phyloP scores from a whole-genome alignment of 371 early-diverging fungal species.

The Synchytrium microbalum region DNA sequence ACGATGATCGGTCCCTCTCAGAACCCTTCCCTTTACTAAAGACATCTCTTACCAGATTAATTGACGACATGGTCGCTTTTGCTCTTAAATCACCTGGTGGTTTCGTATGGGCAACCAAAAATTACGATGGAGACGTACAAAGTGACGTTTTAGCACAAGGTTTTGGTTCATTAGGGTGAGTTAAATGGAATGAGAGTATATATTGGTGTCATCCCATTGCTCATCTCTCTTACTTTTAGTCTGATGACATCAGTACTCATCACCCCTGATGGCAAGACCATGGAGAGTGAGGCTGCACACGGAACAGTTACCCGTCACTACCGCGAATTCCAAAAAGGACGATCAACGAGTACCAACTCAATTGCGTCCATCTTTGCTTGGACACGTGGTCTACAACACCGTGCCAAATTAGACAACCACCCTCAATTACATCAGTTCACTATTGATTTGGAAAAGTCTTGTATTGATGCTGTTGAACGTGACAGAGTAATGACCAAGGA shows the following conservation, averaged over 20 bases:
- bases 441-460: slow-evolving; percentile 75
- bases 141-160: slow-evolving; percentile 93
- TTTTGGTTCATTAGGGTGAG: slow-evolving; percentile 33
- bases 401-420: slow-evolving; percentile 86
- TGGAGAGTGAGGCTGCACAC: slow-evolving; percentile 96
- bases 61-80: slow-evolving; percentile 98
- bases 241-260: slow-evolving; percentile 93
- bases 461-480: slow-evolving; percentile 78
- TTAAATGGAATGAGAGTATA: too few relatives aligned
- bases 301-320: slow-evolving; percentile 97
- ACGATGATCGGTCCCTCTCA: too few relatives aligned
- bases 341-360: slow-evolving; percentile 83
- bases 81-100: slow-evolving; percentile 90
- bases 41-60: slow-evolving; percentile 64
- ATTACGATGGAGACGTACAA: slow-evolving; percentile 92
- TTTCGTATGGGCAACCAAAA: slow-evolving; percentile 93
- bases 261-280: slow-evolving; percentile 90
- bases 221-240: slow-evolving; percentile 45
- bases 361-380: slow-evolving; percentile 97
- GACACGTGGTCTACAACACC: slow-evolving; percentile 92
- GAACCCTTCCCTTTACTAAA: background rate
- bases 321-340: slow-evolving; percentile 88
- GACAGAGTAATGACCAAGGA: slow-evolving; percentile 94
- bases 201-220: too few relatives aligned
- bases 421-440: slow-evolving; percentile 66